Percentiles rank a stretch among this genome's conserved stretches.
Evolutionary conservation across 129 eudicot genomes (phyloP).

Genomic region (Cynara cardunculus): DNA sequence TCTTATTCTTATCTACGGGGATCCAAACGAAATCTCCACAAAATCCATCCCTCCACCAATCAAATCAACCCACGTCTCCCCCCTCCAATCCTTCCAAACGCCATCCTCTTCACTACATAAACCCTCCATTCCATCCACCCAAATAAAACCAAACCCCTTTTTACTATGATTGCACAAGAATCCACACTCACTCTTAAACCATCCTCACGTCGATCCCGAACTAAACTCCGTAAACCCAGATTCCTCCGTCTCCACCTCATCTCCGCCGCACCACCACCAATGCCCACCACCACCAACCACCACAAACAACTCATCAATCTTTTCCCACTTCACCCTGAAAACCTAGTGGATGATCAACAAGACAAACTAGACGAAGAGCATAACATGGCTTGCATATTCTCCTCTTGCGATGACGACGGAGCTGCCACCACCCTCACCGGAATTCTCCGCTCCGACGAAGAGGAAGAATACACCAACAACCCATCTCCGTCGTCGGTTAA

Average conservation of each 20-base stretch:
- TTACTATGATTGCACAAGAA: conserved; percentile 23
- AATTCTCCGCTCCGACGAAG: conserved; percentile 35
- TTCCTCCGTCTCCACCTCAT: conserved; percentile 49
- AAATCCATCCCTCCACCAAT: conserved; percentile 38
- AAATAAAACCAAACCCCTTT: not conserved
- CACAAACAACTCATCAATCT: conserved; percentile 43
- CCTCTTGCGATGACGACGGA: conserved; percentile 53
- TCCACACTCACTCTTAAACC: conserved; percentile 13
- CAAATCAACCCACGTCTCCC: conserved; percentile 36
- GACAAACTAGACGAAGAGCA: conserved; percentile 38
- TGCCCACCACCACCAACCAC: conserved; percentile 21
- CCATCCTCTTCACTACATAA: conserved; percentile 7
- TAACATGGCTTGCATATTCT: conserved; percentile 50
- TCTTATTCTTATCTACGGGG: conserved; percentile 27
- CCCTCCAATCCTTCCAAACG: conserved; percentile 12
- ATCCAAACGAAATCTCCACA: conserved; percentile 40
- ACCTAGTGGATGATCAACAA: too few relatives aligned
- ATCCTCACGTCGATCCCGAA: conserved; percentile 29
- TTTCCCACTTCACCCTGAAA: conserved; percentile 66
- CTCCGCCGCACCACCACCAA: conserved; percentile 25
- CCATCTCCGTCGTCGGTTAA: conserved; percentile 55
- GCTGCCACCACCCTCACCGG: conserved; percentile 63
- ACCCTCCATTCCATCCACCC: not conserved
- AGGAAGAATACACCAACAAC: conserved; percentile 7
- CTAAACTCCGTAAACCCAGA: conserved; percentile 49